Percentiles rank a stretch among this genome's conserved stretches.
phyloP scores from a whole-genome alignment of 768 basidiomycete species.

The Lactarius sp. region DNA sequence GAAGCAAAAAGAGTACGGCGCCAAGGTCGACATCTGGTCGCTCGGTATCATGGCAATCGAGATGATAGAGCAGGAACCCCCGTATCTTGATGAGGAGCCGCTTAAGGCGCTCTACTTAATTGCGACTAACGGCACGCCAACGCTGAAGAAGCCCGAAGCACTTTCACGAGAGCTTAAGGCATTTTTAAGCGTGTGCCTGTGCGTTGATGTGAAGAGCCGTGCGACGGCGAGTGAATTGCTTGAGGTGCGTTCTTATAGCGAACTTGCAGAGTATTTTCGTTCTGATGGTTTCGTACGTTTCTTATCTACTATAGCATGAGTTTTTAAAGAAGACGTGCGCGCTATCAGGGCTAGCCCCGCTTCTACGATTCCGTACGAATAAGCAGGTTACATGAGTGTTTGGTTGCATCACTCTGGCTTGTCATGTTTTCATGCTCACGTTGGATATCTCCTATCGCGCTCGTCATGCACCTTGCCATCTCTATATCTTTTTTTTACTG shows the following conservation, averaged over 20 bases:
- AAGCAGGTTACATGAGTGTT: constrained; percentile 42
- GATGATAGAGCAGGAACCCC: constrained; percentile 98
- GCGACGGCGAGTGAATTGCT: constrained; percentile 86
- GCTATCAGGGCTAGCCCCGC: constrained; percentile 73
- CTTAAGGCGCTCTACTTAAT: constrained; percentile 92
- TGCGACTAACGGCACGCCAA: constrained; percentile 97
- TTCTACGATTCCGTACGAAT: constrained; percentile 68
- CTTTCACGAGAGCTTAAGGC: constrained; percentile 90
- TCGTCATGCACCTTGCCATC: not conserved
- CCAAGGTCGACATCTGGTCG: constrained; percentile 96
- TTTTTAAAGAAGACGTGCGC: constrained; percentile 90
- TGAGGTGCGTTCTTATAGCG: constrained; percentile 48
- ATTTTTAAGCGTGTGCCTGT: constrained; percentile 96
- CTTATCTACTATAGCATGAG: constrained; percentile 62
- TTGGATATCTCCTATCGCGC: constrained; percentile 13
- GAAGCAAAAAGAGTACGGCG: constrained; percentile 94
- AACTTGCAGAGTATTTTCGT: constrained; percentile 19
- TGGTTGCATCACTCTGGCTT: too few relatives aligned
- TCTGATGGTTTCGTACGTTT: constrained; percentile 17
- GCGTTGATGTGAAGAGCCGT: constrained; percentile 91
- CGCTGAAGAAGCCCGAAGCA: constrained; percentile 91
- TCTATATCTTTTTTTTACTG: constrained; percentile 2
- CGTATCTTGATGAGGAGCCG: constrained; percentile 93
- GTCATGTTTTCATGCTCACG: not conserved
- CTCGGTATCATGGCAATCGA: constrained; percentile 98